These are phyloP conservation scores for Phytophthora agathidicida DNA, from an alignment of 352 stramenopile genomes.

Conservation along the genomic window DNA sequence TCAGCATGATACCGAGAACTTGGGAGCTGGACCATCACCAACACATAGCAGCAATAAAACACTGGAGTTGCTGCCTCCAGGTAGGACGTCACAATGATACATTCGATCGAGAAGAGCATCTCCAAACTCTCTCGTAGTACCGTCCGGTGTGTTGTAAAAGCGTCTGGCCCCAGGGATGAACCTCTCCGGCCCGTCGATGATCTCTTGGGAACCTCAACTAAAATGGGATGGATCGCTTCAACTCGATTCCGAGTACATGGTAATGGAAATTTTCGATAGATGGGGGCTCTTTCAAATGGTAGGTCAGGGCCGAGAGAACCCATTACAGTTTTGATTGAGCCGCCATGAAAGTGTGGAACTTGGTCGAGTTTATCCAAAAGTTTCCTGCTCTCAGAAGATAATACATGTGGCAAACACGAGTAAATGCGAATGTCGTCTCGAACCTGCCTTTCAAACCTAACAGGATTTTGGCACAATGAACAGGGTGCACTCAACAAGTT, in stretches of 20 bases:
- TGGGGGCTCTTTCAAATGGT: not conserved
- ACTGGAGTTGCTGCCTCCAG: conserved; percentile 35
- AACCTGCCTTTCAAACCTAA: conserved; percentile 1
- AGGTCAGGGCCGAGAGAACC: not conserved
- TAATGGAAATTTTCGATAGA: not conserved
- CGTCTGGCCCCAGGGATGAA: no score
- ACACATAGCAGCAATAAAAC: conserved; percentile 23
- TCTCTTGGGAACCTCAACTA: not conserved
- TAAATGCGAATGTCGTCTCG: not conserved
- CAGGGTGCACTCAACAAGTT: not conserved
- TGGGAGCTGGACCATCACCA: conserved; percentile 18
- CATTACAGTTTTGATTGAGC: not conserved
- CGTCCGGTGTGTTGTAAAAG: not conserved
- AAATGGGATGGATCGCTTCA: not conserved
- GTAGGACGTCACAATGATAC: conserved; percentile 33
- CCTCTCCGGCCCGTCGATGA: no score
- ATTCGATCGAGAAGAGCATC: conserved; percentile 30
- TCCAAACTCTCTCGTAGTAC: conserved; percentile 6
- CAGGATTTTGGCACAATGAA: not conserved
- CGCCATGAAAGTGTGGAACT: not conserved
- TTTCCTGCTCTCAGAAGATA: conserved; percentile 4
- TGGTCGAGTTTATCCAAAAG: conserved; percentile 8
- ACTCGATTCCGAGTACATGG: not conserved
- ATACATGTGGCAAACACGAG: conserved; percentile 10
- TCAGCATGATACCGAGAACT: conserved; percentile 14